Evolutionary conservation across 2,329 filamentous ascomycete genomes (phyloP), one percentile per base, ranked within the genome.

Genomic region (Drechslerella coelobrocha): DNA sequence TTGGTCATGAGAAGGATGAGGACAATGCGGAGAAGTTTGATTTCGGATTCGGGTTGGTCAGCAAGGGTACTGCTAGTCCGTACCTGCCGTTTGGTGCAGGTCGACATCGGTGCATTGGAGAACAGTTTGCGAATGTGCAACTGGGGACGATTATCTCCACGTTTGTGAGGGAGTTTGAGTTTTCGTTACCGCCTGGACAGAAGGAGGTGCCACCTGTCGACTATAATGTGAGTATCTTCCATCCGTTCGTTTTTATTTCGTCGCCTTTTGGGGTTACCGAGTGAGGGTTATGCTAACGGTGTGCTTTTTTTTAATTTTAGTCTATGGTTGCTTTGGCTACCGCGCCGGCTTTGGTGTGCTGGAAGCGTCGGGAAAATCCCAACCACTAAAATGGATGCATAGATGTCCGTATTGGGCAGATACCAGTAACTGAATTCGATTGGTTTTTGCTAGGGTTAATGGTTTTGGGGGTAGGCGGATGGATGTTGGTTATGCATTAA

Each of bases 81-180:
- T 89, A 90, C 76, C 80, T 90, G 1, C 89, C 89, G 0, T 91
- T 91, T 75, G 89, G 89, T 1, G 89, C 87, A 0, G 89, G 88
- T 0, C 81, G 89, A 47, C 88, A 91, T 77, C 81, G 89, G 19
- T 91, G 89, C 75, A 89, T 91, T 66, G 89, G 89, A 17, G 89
- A 91, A 80, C 88, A 89, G 77, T 91, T 90, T 77, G 88, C 88
- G 0, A 90, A 90, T 75, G 78, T 89, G 47, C 88, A 91, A 76
- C 77, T 91, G 43, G 82, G 83, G 14, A 85, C 85, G 7, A 89
- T 91, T 69, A 78, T 90, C 23, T 83, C 83, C 0, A 85, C 83
- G 0, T 78, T 90, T 68, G 83, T 90, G 8, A 80, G 87, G 9
- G 80, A 85, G 51, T 84, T 90, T 76, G 85, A 83, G 76, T 81